Evolutionary conservation across 2,329 filamentous ascomycete species (phyloP), one percentile per base, ranked within the genome.

Genomic region (Fusarium cyanostomum): DNA sequence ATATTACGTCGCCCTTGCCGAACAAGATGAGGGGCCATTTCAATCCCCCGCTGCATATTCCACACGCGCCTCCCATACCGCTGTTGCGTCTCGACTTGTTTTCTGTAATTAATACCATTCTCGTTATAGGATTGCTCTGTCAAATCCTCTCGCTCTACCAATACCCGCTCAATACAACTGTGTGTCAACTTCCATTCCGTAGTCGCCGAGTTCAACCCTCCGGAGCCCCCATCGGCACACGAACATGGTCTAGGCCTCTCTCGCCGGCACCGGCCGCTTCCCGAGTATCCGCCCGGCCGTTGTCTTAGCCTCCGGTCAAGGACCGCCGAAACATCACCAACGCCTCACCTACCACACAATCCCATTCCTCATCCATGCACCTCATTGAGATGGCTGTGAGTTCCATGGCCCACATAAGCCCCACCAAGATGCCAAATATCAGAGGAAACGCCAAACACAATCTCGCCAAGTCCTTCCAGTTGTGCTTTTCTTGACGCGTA

Each of bases 371-470:
- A 33, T 41, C 35, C 38, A 64, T 55, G 30, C 60, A 68, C 24
- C 56, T 62, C 37, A 66, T 48, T 31, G 65, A 41, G 31, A 68
- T 41, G 8, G 59, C 53, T 34, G 58, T 48, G 24, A 74, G 44
- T 51, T 68, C 71, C 59, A 74, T 63, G 46, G 56, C 62, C 71
- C 72, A 74, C 27, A 72, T 48, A 18, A 73, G 34, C 12, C 59
- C 38, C 34, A 69, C 42, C 50, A 68, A 57, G 9, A 64, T 60
- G 2, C 72, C 18, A 37, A 76, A 54, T 16, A 64, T 61, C 31
- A 64, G 65, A 9, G 75, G 75, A 7, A 67, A 34, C 28, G 74
- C 67, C 43, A 76, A 52, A 28, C 67, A 53, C 18, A 74, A 52
- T 21, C 69, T 56, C 12, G 68, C 45, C 30, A 56, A 64, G 43